Evolutionary conservation across 2,329 filamentous ascomycete genomes (phyloP).

Genomic region (Fusarium transvaalense): DNA sequence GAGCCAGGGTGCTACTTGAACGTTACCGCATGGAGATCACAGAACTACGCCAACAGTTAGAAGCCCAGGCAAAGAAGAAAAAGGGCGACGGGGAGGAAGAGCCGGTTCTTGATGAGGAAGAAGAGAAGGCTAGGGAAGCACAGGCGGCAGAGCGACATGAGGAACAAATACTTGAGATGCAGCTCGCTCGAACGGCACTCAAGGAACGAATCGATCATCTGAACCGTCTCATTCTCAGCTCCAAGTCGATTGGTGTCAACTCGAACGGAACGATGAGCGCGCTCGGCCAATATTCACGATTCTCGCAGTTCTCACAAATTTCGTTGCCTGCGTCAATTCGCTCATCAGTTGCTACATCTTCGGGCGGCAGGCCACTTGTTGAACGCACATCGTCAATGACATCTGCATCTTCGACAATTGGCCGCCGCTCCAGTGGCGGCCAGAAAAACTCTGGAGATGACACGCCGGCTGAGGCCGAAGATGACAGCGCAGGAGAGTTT

Average conservation of each 20-base stretch:
- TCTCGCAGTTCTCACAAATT: conserved; percentile 74
- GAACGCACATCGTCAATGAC: conserved; percentile 76
- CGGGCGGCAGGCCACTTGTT: conserved; percentile 61
- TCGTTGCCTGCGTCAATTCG: conserved; percentile 69
- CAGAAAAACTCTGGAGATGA: conserved; percentile 59
- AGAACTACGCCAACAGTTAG: conserved; percentile 83
- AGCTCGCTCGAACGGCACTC: conserved; percentile 91
- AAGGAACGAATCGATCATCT: conserved; percentile 98
- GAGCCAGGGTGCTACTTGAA: conserved; percentile 87
- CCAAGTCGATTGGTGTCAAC: conserved; percentile 96
- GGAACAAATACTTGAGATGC: conserved; percentile 99
- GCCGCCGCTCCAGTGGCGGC: conserved; percentile 62
- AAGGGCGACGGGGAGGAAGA: conserved; percentile 71
- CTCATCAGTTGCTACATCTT: conserved; percentile 78
- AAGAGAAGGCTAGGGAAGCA: conserved; percentile 79
- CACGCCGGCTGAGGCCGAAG: conserved; percentile 65
- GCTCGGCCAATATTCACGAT: conserved; percentile 71
- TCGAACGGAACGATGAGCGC: conserved; percentile 77
- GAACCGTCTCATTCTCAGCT: conserved; percentile 93
- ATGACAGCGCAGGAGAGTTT: conserved; percentile 82
- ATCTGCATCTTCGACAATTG: conserved; percentile 72
- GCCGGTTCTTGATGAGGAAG: conserved; percentile 72
- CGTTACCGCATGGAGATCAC: conserved; percentile 94
- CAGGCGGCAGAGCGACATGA: conserved; percentile 90
- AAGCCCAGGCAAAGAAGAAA: conserved; percentile 80